phyloP scores from a whole-genome alignment of 768 basidiomycete species.

The Lentinula aciculospora region DNA sequence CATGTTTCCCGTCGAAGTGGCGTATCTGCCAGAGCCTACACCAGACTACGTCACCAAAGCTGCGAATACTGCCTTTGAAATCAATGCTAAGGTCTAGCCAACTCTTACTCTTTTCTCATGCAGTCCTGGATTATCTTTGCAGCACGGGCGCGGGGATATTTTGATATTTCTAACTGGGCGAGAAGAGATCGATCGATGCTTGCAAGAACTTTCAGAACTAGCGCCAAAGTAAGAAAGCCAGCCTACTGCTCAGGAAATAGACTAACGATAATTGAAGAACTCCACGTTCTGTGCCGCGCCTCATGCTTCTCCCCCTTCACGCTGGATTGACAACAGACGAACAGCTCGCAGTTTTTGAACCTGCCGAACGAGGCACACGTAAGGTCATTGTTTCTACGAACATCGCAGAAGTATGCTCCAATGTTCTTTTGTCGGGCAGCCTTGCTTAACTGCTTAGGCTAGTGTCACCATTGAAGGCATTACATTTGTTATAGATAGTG shows the following conservation, averaged over 20 bases:
- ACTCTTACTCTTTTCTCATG: constrained; percentile 5
- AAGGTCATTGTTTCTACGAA: constrained; percentile 95
- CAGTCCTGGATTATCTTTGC: constrained; percentile 1
- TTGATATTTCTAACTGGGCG: constrained; percentile 92
- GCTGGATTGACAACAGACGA: constrained; percentile 87
- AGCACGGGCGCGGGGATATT: constrained; percentile 86
- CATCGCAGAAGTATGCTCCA: constrained; percentile 73
- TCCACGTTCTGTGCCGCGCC: constrained; percentile 46
- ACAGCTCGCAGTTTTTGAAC: constrained; percentile 81
- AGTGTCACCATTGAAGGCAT: constrained; percentile 97
- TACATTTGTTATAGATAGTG: constrained; percentile 89
- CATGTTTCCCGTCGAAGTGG: constrained; percentile 92
- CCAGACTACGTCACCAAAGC: constrained; percentile 80
- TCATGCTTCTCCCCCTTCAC: constrained; percentile 75
- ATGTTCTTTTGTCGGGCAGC: not conserved
- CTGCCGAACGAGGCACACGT: constrained; percentile 65
- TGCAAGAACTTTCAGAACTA: constrained; percentile 77
- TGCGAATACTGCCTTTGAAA: constrained; percentile 78
- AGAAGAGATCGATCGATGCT: constrained; percentile 90
- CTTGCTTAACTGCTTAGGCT: constrained; percentile 42
- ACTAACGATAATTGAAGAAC: constrained; percentile 28
- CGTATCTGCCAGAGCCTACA: constrained; percentile 74
- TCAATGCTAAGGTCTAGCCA: constrained; percentile 74
- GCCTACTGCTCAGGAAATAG: not conserved
- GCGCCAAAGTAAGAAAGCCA: constrained; percentile 51